Base-by-base conservation (phyloP, 2,329 filamentous ascomycete genomes). In the Calonectria pseudoreteaudii region DNA sequence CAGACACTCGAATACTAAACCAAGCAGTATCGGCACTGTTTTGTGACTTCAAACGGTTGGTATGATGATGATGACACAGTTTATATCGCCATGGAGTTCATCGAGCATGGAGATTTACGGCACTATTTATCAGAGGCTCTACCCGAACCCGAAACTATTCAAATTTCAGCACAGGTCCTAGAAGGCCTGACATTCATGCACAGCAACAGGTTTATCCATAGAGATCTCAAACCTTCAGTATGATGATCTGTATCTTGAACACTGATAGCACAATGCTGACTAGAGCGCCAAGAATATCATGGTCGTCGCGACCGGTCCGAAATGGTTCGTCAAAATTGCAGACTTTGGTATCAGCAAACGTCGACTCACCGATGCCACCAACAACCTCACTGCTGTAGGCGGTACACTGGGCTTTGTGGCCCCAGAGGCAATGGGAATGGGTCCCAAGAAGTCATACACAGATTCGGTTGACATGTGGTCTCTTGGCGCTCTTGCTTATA, bases 331-430 rank as follows among this genome's bases (percentile, higher is more conserved):
- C 20, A 66, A 66, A 34, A 38, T 67, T 38, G 47, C 38, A 13
- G 62, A 71, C 31, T 71, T 67, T 23, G 69, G 69, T 10, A 71
- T 71, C 16, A 71, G 69, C 38, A 71, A 60, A 30, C 50, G 62
- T 14, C 38, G 69, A 50, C 69, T 67, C 8, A 10, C 20, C 2
- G 52, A 58, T 26, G 52, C n/a, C 4, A 66, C 38, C 10, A 62
- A 14, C 7, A 30, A 28, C 14, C 28, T 58, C 14, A 52, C 62
- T 8, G 1, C 31, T 2, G 5, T 60, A 8, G 11, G 62, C 4
- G 69, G 52, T 1, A 71, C 50, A 1, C 16, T 67, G 4, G 36
- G 50, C 6, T 44, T 60, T 34, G 41, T 64, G 18, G 69, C 50
- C 11, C 52, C 62, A 0, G 69, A 62, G 31, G 62, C 62, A 2